Evolutionary conservation across 2,329 filamentous ascomycete species (phyloP), one percentile per base, ranked within the genome.

Genomic region (Ophiognomonia clavigignenti-juglandacearum): DNA sequence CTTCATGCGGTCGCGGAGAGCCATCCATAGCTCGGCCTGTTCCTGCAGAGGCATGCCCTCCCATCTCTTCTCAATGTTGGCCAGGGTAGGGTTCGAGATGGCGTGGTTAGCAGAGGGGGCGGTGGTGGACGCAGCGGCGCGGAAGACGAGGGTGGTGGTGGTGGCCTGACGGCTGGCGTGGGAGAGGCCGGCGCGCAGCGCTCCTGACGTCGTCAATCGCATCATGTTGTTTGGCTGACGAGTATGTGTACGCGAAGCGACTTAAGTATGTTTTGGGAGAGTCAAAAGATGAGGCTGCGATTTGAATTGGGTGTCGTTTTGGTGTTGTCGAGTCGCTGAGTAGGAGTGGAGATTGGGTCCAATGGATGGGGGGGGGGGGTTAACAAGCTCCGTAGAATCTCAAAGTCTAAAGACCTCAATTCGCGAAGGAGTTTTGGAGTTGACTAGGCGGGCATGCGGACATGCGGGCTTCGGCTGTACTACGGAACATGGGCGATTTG

Each of bases 11-110:
- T 98, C 93, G 71, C 93, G 83, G 70, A 98, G 78, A 60, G 86
- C 78, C 93, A 98, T 98, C 93, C 93, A 98, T 62, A 98, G 78
- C 67, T 98, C 93, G 59, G 93, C 93, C 83, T 98, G 93, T 82
- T 98, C 93, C 79, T 96, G 90, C 56, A 93, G 89, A 51, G 92
- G 91, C 88, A 97, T 91, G 55, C 77, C 82, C 78, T 98, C 93
- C 93, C 93, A 98, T 77, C 93, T 82, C 85, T 96, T 96, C 84
- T 98, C 93, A 66, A 98, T 97, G 74, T 95, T 90, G 72, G 89
- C 88, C 64, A 98, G 82, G 50, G 89, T 96, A 60, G 95, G 93
- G 78, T 96, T 97, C 65, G 91, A 95, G 73, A 98, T 95, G 67
- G 92, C 91, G 70, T 96, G 90, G 60, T n/a, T n/a, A n/a, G 87